Percentiles rank a stretch among this genome's conserved stretches.
Evolutionary conservation across 2,329 filamentous ascomycete genomes (phyloP).

Genomic region (Colletotrichum eleusines): DNA sequence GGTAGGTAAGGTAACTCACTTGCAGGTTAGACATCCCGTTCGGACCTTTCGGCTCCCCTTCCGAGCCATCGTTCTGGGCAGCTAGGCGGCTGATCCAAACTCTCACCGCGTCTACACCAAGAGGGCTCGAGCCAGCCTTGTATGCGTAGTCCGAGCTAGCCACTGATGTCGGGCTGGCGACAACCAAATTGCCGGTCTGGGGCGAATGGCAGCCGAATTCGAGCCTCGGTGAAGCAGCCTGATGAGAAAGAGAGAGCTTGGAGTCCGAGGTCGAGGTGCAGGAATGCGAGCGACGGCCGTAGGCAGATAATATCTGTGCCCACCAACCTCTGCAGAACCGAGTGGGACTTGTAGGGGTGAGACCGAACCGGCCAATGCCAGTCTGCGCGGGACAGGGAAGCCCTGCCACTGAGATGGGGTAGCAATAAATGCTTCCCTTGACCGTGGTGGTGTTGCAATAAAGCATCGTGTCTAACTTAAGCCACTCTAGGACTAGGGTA

Average conservation of each 20-base stretch:
- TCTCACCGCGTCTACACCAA: not conserved
- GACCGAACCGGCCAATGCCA: constrained; percentile 18
- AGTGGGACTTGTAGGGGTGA: constrained; percentile 6
- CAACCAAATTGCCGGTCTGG: constrained; percentile 2
- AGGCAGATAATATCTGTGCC: constrained; percentile 15
- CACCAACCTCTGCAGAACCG: constrained; percentile 4
- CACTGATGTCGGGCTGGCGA: constrained; percentile 6
- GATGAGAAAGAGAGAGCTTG: constrained; percentile 16
- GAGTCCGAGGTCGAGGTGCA: constrained; percentile 20
- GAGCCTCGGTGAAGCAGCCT: constrained; percentile 14
- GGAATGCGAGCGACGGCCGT: constrained; percentile 13
- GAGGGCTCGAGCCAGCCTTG: constrained; percentile 20
- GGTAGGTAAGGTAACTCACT: constrained; percentile 53
- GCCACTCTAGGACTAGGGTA: not conserved
- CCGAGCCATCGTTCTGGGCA: constrained; percentile 44
- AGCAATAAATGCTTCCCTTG: not conserved
- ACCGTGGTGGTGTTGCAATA: not conserved
- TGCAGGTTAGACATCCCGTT: constrained; percentile 67
- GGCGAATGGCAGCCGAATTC: constrained; percentile 1
- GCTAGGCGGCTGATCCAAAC: constrained; percentile 1
- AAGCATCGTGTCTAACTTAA: not conserved
- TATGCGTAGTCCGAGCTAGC: constrained; percentile 11
- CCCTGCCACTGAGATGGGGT: not conserved
- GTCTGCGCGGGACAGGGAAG: not conserved
- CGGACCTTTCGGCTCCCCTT: constrained; percentile 61